Conservation (phyloP, 441 rosid genomes). For the Populus hybrid region DNA sequence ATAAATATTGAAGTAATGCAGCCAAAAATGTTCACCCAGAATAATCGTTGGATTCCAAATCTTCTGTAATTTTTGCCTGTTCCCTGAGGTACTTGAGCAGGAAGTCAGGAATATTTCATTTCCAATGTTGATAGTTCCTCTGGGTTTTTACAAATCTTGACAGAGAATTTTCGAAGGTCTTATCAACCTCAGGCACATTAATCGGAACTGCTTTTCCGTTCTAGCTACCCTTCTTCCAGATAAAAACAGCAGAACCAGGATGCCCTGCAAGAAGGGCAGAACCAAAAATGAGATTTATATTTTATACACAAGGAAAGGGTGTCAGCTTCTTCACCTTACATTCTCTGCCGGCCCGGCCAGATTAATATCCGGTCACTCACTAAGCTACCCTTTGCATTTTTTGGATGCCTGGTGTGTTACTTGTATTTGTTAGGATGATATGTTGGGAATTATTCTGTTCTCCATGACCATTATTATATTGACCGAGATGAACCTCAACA, state of each 20-base stretch:
- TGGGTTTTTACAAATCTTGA: not conserved
- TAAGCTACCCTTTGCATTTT: not conserved
- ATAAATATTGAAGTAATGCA: not conserved
- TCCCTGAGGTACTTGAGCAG: not conserved
- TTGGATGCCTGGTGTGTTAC: not conserved
- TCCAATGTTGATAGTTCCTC: conserved; percentile 1
- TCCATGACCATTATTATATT: not conserved
- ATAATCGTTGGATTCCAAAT: conserved; percentile 7
- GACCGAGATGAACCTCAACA: conserved; percentile 16
- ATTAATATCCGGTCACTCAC: not conserved
- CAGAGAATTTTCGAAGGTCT: not conserved
- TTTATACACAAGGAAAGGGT: not conserved
- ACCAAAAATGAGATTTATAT: not conserved
- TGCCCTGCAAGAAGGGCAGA: not conserved
- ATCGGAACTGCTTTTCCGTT: not conserved
- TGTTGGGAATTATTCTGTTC: not conserved
- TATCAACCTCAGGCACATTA: not conserved
- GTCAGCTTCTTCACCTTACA: not conserved
- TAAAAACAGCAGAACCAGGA: no score
- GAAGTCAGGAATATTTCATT: conserved; percentile 11
- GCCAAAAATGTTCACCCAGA: conserved; percentile 7
- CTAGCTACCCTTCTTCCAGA: not conserved
- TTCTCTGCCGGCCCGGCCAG: not conserved
- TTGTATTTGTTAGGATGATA: conserved; percentile 1
- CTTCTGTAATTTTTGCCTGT: not conserved